Conservation (phyloP, 257 asterid genomes). For the Salvia rosmarinus region DNA sequence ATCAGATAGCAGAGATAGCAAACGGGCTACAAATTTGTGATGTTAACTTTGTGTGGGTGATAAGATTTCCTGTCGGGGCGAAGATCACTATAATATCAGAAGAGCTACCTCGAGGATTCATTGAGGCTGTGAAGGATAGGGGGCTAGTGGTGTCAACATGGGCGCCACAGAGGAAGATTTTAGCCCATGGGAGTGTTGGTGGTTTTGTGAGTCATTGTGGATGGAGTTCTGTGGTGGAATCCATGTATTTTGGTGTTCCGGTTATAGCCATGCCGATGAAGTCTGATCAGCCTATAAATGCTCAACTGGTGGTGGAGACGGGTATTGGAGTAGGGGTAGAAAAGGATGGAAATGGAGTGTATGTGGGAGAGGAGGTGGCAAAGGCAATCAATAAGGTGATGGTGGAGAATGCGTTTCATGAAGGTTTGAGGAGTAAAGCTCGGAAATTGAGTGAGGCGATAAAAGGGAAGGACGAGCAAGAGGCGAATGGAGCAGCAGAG, state of each 20-base stretch:
- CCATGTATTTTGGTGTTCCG: slow-evolving; percentile 41
- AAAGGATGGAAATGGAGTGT: slow-evolving; percentile 39
- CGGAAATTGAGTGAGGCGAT: too few relatives aligned
- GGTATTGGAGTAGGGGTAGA: slow-evolving; percentile 43
- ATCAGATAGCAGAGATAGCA: slow-evolving; percentile 37
- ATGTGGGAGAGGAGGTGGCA: slow-evolving; percentile 36
- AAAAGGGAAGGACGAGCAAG: not conserved
- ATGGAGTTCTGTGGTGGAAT: slow-evolving; percentile 38
- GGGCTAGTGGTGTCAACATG: slow-evolving; percentile 28
- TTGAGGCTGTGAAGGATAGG: slow-evolving; percentile 33
- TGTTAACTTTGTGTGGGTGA: slow-evolving; percentile 41
- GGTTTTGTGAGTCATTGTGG: slow-evolving; percentile 50
- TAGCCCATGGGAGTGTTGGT: slow-evolving; percentile 37
- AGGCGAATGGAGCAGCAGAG: slow-evolving; percentile 21
- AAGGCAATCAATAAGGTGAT: slow-evolving; percentile 34
- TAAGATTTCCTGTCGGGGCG: slow-evolving; percentile 29
- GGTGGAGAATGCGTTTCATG: slow-evolving; percentile 23
- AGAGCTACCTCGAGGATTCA: slow-evolving; percentile 34
- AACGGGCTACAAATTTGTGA: slow-evolving; percentile 31
- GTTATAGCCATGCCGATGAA: slow-evolving; percentile 40
- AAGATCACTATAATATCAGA: not conserved
- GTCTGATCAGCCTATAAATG: slow-evolving; percentile 37
- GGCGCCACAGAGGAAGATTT: slow-evolving; percentile 40
- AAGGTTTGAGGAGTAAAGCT: too few relatives aligned
- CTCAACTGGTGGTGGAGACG: slow-evolving; percentile 35